Evolutionary conservation across 2,329 filamentous ascomycete genomes (phyloP), one percentile per base, ranked within the genome.

Genomic region (Cladosporium sp.): DNA sequence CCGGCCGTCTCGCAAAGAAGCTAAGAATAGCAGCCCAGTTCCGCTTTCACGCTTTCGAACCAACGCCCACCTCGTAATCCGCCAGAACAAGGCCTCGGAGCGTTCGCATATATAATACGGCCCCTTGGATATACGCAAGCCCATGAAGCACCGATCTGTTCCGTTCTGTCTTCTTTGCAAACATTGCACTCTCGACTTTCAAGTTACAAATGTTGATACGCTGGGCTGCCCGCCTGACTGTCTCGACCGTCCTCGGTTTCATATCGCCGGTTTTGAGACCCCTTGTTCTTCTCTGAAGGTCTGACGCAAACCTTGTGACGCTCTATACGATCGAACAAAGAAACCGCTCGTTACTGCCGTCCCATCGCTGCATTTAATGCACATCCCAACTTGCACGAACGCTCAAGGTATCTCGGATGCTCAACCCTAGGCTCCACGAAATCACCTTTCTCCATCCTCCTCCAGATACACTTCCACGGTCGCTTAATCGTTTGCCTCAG

Each of bases 241-340:
- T 30, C 28, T 30, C 28, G 28, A 30, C 28, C 10, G 41, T 21
- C n/a, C n/a, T 47, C 41, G n/a, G 57, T 59, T 59, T 59, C 57
- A 59, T 36, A 59, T 34, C 52, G 18, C 18, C 15, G 10, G 7
- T 59, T 59, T 47, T 59, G 57, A 64, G 49, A 57, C 51, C 34
- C 36, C 51, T 60, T 76, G 73, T 15, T 72, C 74, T 60, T 77
- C 74, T 54, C 75, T 73, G 26, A 78, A 71, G 41, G 85, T 82
- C 59, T 80, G 57, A 86, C 87, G 36, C 55, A 59, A 59, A 59
- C 57, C 38, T 38, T 59, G 38, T 38, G 24, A 47, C 24, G 57
- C 57, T 32, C 24, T 12, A 32, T 38, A 36, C 57, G 57, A 36
- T 44, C 30, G 38, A 30, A 59, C 57, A 47, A 59, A 47, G 41